These are phyloP conservation scores for Volutella citrinella DNA, from an alignment of 2,329 filamentous ascomycete species.

Conservation along the genomic window DNA sequence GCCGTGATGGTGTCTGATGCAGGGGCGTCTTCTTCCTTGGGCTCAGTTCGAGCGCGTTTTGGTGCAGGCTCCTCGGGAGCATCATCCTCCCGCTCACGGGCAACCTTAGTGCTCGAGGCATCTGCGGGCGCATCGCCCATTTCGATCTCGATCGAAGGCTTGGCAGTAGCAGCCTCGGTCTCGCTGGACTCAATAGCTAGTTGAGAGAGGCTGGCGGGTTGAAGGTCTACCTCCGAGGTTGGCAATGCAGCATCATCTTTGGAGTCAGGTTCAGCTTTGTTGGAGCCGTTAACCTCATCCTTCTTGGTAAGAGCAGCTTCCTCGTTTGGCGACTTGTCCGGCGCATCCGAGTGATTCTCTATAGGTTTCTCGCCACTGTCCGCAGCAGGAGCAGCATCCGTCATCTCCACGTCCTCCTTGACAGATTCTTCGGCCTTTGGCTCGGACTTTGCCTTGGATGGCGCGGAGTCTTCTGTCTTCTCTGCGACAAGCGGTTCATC, in stretches of 20 bases:
- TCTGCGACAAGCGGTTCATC: slow-evolving; percentile 9
- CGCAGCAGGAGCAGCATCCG: no score
- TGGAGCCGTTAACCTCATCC: slow-evolving; percentile 15
- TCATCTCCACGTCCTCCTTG: slow-evolving; percentile 27
- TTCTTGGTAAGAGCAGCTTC: no score
- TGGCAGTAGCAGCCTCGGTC: slow-evolving; percentile 22
- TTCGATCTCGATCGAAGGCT: slow-evolving; percentile 40
- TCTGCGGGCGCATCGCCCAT: slow-evolving; percentile 47
- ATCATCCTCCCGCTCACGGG: slow-evolving; percentile 78
- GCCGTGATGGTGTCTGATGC: slow-evolving; percentile 8
- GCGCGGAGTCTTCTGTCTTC: no score
- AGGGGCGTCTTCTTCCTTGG: slow-evolving; percentile 41
- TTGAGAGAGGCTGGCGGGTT: slow-evolving; percentile 37
- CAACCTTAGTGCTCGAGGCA: slow-evolving; percentile 51
- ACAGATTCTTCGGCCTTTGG: slow-evolving; percentile 5
- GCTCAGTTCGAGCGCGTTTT: slow-evolving; percentile 77
- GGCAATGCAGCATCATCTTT: slow-evolving; percentile 20
- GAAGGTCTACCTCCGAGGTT: slow-evolving; percentile 33
- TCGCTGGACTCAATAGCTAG: slow-evolving; percentile 36
- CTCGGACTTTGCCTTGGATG: no score
- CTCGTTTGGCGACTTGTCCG: slow-evolving; percentile 6
- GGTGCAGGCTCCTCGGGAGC: slow-evolving; percentile 61
- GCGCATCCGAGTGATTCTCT: slow-evolving; percentile 10
- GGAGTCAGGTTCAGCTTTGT: slow-evolving; percentile 8
- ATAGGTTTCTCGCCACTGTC: no score